phyloP scores from a whole-genome alignment of 1,284 basidiomycete genomes.

The Leccinum huronense region DNA sequence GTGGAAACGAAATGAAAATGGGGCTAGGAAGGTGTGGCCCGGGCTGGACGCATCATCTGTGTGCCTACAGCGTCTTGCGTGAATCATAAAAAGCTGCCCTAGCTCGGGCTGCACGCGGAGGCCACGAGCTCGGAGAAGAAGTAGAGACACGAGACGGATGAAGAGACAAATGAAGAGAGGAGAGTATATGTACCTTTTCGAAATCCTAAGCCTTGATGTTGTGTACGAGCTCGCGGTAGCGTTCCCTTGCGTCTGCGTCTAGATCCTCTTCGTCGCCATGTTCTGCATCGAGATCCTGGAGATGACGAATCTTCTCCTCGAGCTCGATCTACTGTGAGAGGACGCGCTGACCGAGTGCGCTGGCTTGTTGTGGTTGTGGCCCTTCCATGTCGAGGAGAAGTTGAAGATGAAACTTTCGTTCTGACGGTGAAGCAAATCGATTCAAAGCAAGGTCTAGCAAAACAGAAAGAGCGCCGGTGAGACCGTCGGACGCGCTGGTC shows the following conservation, averaged over 20 bases:
- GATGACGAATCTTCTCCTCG: slow-evolving; percentile 78
- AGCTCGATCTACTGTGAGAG: slow-evolving; percentile 90
- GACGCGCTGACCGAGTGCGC: slow-evolving; percentile 86
- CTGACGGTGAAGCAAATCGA: slow-evolving; percentile 51
- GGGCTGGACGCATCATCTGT: slow-evolving; percentile 6
- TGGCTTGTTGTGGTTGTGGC: slow-evolving; percentile 84
- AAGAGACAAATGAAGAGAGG: not conserved
- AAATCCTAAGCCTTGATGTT: slow-evolving; percentile 80
- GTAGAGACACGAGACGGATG: slow-evolving; percentile 8
- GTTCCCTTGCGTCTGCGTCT: slow-evolving; percentile 64
- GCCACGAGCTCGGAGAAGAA: slow-evolving; percentile 24
- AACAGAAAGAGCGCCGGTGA: slow-evolving; percentile 20
- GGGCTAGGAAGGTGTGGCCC: not conserved
- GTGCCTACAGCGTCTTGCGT: not conserved
- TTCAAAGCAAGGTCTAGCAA: slow-evolving; percentile 27
- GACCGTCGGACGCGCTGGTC: slow-evolving; percentile 35
- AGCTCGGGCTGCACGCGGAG: slow-evolving; percentile 4
- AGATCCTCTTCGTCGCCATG: slow-evolving; percentile 59
- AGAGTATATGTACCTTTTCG: slow-evolving; percentile 54
- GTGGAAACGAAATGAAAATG: slow-evolving; percentile 7
- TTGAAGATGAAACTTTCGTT: slow-evolving; percentile 76
- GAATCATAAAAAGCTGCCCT: not conserved
- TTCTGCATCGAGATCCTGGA: slow-evolving; percentile 66
- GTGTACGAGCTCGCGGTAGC: slow-evolving; percentile 75
- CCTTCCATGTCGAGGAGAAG: slow-evolving; percentile 78